Conservation (phyloP, 306 rosid genomes). For the Abrus precatorius region DNA sequence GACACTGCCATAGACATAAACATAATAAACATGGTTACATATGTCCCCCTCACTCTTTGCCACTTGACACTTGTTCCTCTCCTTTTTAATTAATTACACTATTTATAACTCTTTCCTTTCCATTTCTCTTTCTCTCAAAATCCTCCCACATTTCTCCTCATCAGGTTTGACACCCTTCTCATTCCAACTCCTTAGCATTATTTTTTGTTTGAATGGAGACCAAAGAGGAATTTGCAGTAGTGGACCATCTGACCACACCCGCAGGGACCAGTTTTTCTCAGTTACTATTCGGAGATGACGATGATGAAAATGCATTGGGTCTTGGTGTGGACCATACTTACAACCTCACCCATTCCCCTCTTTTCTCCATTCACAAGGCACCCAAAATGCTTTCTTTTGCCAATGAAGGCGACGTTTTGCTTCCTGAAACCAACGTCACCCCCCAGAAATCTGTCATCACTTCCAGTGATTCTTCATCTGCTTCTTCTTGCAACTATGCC, state of each 20-base stretch:
- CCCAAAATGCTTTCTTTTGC: conserved; percentile 84
- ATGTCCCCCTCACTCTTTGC: conserved; percentile 41
- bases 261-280: conserved; percentile 75
- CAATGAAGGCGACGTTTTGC: background rate
- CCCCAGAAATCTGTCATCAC: conserved; percentile 68
- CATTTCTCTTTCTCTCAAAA: background rate
- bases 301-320: conserved; percentile 42
- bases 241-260: conserved; percentile 63
- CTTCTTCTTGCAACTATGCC: conserved; percentile 63
- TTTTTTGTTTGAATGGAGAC: conserved; percentile 56
- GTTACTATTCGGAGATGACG: conserved; percentile 69
- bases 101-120: conserved; percentile 22
- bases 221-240: conserved; percentile 52
- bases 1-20: no score
- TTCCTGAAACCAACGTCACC: conserved; percentile 45
- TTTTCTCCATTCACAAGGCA: conserved; percentile 53
- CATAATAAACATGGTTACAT: conserved; percentile 11
- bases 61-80: conserved; percentile 18
- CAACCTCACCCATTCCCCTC: conserved; percentile 34
- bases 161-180: conserved; percentile 6
- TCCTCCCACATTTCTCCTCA: conserved; percentile 9
- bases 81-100: background rate
- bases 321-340: conserved; percentile 43
- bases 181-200: background rate
- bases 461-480: conserved; percentile 71